These are phyloP conservation scores for Lasiosphaeris hirsuta DNA, from an alignment of 495 filamentous ascomycete genomes.

Conservation along the genomic window DNA sequence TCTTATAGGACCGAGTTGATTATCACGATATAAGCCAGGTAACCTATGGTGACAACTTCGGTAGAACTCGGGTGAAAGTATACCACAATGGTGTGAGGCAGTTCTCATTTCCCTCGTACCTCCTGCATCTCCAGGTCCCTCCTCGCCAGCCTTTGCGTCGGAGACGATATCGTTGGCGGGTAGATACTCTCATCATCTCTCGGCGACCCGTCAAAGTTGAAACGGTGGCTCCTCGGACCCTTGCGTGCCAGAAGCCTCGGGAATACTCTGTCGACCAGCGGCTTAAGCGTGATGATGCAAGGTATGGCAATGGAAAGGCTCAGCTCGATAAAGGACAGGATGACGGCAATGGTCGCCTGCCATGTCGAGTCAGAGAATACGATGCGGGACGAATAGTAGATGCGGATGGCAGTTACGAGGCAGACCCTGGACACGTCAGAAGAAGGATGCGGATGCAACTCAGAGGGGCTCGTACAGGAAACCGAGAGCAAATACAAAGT, in stretches of 20 bases:
- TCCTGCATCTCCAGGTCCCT: not conserved
- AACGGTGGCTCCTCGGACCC: not conserved
- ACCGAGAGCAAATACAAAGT: slow-evolving; percentile 9
- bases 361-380: not conserved
- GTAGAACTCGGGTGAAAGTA: too few species aligned
- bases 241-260: not conserved
- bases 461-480: slow-evolving; percentile 1
- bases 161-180: slow-evolving; percentile 4
- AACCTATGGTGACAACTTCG: too few species aligned
- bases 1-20: too few species aligned
- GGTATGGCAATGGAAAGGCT: slow-evolving; percentile 3
- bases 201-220: not conserved
- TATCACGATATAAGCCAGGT: too few species aligned
- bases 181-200: not conserved
- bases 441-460: not conserved
- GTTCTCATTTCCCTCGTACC: not conserved
- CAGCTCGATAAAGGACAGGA: slow-evolving; percentile 1
- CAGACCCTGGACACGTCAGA: not conserved
- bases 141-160: not conserved
- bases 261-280: slow-evolving; percentile 3
- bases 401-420: not conserved
- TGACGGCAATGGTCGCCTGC: not conserved
- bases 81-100: too few species aligned
- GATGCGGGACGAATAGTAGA: slow-evolving; percentile 2
- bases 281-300: slow-evolving; percentile 3